Evolutionary conservation across 2,329 filamentous ascomycete genomes (phyloP).

Genomic region (Aspergillus pseudoterreus): DNA sequence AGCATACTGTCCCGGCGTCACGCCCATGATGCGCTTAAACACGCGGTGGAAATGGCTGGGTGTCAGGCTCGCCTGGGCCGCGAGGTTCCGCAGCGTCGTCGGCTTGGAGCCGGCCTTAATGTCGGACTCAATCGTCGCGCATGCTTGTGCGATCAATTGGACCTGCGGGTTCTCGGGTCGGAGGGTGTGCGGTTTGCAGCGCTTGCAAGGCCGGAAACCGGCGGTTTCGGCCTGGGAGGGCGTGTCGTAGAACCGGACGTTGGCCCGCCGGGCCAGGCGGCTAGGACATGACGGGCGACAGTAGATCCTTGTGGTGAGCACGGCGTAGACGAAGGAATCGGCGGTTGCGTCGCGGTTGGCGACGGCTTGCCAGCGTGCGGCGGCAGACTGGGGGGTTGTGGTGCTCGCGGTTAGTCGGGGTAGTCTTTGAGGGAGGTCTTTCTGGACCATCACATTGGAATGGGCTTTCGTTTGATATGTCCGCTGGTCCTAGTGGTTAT

Average conservation of each 20-base stretch:
- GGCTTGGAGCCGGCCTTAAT: constrained; percentile 27
- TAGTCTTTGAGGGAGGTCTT: constrained; percentile 16
- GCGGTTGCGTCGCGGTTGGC: constrained; percentile 42
- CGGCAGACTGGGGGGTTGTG: constrained; percentile 21
- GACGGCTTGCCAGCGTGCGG: constrained; percentile 44
- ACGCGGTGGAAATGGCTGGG: constrained; percentile 54
- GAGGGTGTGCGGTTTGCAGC: constrained; percentile 48
- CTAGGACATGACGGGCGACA: constrained; percentile 55
- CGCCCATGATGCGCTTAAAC: constrained; percentile 50
- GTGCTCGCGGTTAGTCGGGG: constrained; percentile 17
- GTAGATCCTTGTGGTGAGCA: constrained; percentile 55
- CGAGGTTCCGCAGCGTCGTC: constrained; percentile 44
- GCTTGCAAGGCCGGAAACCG: constrained; percentile 55
- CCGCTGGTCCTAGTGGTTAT: background rate
- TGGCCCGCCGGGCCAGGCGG: constrained; percentile 56
- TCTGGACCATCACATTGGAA: constrained; percentile 6
- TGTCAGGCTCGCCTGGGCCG: constrained; percentile 46
- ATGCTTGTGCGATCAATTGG: constrained; percentile 28
- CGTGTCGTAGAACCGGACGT: constrained; percentile 53
- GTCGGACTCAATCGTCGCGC: constrained; percentile 27
- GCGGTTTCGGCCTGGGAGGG: constrained; percentile 45
- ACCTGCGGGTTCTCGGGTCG: constrained; percentile 29
- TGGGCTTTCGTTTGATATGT: background rate
- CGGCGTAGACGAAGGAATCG: constrained; percentile 53
- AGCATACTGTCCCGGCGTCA: constrained; percentile 47